phyloP scores from a whole-genome alignment of 768 basidiomycete species.

The Agaricus blazei region DNA sequence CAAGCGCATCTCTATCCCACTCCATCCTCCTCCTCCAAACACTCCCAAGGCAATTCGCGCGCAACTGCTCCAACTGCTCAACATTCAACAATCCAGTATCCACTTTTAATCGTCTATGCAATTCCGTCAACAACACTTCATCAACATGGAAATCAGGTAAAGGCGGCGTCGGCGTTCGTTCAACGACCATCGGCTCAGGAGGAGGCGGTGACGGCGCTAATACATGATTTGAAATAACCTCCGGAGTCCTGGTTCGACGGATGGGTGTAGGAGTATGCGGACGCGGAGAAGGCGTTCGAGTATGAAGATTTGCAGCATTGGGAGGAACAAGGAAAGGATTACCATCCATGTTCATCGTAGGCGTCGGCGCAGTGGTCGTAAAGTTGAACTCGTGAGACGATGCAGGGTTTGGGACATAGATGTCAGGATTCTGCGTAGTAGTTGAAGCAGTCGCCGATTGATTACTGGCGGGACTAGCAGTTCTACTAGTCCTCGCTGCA shows the following conservation, averaged over 20 bases:
- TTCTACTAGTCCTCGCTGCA: neutral
- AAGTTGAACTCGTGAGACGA: neutral
- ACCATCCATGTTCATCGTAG: neutral
- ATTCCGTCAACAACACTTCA: slow-evolving; percentile 37
- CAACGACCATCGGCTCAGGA: slow-evolving; percentile 43
- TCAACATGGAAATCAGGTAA: slow-evolving; percentile 76
- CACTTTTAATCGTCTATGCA: slow-evolving; percentile 45
- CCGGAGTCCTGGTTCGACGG: slow-evolving; percentile 8
- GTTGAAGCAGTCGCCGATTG: neutral
- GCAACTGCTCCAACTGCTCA: slow-evolving; percentile 91
- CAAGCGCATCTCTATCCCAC: slow-evolving; percentile 75
- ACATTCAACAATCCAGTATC: slow-evolving; percentile 61
- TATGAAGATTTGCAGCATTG: neutral
- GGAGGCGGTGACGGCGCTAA: slow-evolving; percentile 15
- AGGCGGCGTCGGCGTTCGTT: slow-evolving; percentile 65
- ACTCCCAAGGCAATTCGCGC: slow-evolving; percentile 72
- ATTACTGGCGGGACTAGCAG: slow-evolving; percentile 8
- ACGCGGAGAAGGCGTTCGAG: slow-evolving; percentile 8
- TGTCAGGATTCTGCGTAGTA: neutral
- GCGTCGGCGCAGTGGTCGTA: neutral
- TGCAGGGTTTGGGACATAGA: neutral
- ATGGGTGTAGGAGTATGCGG: slow-evolving; percentile 15
- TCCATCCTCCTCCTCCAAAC: slow-evolving; percentile 81
- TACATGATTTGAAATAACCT: slow-evolving; percentile 12
- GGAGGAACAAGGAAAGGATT: slow-evolving; percentile 9